Percentiles rank a stretch among this genome's conserved stretches.
Conservation (phyloP, 2,329 filamentous ascomycete genomes). For the Alternaria incomplexa region DNA sequence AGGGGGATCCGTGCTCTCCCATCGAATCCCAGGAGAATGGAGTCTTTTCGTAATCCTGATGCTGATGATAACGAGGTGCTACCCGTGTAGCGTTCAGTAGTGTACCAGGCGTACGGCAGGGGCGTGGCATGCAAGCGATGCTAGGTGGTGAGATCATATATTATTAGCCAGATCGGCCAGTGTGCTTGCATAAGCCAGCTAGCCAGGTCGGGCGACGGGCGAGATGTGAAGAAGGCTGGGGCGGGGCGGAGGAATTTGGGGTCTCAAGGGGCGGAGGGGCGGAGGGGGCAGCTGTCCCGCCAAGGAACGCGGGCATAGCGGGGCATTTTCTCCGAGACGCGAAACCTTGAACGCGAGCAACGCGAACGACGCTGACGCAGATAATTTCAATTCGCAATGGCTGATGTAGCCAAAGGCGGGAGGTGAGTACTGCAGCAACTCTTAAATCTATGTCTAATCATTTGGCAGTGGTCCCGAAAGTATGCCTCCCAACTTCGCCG, state of each 20-base stretch:
- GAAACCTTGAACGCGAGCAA: constrained; percentile 25
- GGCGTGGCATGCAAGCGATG: neutral
- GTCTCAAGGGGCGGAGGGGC: constrained; percentile 1
- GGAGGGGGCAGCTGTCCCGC: neutral
- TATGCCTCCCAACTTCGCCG: neutral
- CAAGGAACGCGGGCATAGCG: constrained; percentile 18
- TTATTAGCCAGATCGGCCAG: neutral
- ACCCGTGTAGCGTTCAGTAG: constrained; percentile 1
- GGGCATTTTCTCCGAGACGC: constrained; percentile 24
- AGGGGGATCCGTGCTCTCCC: neutral
- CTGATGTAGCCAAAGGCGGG: constrained; percentile 30
- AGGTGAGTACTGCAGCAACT: constrained; percentile 20
- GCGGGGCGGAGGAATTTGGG: neutral
- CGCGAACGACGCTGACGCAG: constrained; percentile 6
- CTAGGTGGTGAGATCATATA: constrained; percentile 10
- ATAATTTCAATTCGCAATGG: constrained; percentile 29
- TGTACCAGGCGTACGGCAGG: neutral
- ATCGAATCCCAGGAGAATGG: neutral
- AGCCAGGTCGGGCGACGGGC: neutral
- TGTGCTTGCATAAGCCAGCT: neutral
- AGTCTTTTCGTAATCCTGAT: constrained; percentile 9
- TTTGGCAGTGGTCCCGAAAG: constrained; percentile 7
- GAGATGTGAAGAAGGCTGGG: neutral
- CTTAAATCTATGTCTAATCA: neutral
- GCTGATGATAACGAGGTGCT: neutral